Evolutionary conservation across 2,329 filamentous ascomycete species (phyloP), one percentile per base, ranked within the genome.

Genomic region (Thielaviopsis euricoi): DNA sequence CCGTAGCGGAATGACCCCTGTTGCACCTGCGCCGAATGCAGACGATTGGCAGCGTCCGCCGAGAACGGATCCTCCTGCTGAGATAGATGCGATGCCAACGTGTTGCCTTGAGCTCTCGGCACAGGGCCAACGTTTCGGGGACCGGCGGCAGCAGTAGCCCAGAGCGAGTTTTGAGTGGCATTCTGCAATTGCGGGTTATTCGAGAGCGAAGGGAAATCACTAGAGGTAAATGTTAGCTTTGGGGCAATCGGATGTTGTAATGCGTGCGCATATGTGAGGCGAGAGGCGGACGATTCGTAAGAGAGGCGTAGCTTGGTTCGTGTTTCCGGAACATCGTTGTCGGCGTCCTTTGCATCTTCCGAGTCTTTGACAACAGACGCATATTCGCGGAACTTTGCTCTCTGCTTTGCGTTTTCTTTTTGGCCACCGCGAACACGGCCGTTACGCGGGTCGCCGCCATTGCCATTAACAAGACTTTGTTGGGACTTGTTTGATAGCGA

Each of bases 141-240:
- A 10, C 56, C 71, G 19, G 75, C 70, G 6, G 73, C 74, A 61
- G 71, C 71, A 25, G 72, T 70, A 49, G 77, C 74, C 79, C 79
- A 82, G 69, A 82, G 72, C 5, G 77, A 77, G 15, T 74, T 69
- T 61, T 74, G 74, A 52, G 67, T 74, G 6, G 73, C 67, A 59
- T 68, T 76, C 26, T 75, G 70, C 50, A 80, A 68, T 64, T 80
- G 78, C 51, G 78, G 72, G 62, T 78, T 82, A 64, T 80, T 82
- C 55, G 80, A 83, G 63, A 85, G 69, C 22, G 81, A 82, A 9
- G 82, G 82, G 57, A 85, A 85, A 65, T 85, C 81, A 61, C 81
- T 85, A 61, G 17, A 54, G 40, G 33, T 21, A 49, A 51, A 43
- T n/a, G 52, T 58, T 52, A 58, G 53, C 29, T 26, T 25, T 46